Evolutionary conservation across 2,329 filamentous ascomycete species (phyloP), one percentile per base, ranked within the genome.

Genomic region (Fusarium haematococcum): DNA sequence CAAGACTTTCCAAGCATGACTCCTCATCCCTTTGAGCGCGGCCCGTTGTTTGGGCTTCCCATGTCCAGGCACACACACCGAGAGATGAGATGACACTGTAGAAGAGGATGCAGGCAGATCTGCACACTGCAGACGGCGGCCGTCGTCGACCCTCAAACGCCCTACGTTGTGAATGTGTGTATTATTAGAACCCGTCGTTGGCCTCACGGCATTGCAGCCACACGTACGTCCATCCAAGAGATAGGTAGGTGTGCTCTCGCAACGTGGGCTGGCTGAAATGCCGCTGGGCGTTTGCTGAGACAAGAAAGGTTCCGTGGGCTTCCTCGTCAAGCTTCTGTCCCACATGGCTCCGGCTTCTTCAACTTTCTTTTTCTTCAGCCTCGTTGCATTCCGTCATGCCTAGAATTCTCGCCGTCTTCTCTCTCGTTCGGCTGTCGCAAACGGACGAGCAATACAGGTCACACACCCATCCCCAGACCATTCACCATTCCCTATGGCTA

Each of bases 131-230:
- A 52, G 27, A 52, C 25, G 10, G 18, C 48, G 48, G 45, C 25
- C 25, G 45, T 20, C 52, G 32, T 16, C 11, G 16, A 13, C 20
- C 20, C 18, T 63, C 50, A 58, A 60, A 41, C 50, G 41, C 37
- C 43, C 41, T 10, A 10, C 16, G 9, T n/a, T n/a, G 16, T 20
- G 48, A 32, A 67, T 33, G 43, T 41, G 58, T 58, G 69, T 66
- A 68, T 63, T 61, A 54, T 71, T 75, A 65, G 64, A 75, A 63
- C 41, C 48, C 52, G 60, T 18, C 10, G 41, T 39, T 63, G 48
- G 32, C 37, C 58, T 57, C 45, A 45, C 45, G 39, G 63, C 35
- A 65, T 16, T 59, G 30, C 23, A 73, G 66, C 56, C 54, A 70
- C 63, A 65, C 9, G 27, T 30, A 52, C 27, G 6, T 30, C 25